Evolutionary conservation across 345 rosid species (phyloP).

Genomic region (Citrus cavaleriei): DNA sequence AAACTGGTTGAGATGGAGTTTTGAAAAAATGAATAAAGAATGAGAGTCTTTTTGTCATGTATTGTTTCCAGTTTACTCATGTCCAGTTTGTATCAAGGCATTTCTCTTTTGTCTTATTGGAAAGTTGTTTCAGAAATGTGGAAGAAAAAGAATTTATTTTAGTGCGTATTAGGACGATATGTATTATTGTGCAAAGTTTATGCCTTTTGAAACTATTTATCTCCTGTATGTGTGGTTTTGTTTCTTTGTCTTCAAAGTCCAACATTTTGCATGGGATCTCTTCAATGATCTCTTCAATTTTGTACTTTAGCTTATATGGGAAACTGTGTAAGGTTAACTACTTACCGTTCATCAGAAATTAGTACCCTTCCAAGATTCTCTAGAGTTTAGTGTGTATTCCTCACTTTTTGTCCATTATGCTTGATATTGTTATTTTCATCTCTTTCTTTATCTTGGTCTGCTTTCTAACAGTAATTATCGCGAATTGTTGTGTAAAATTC

Average conservation of each 20-base stretch:
- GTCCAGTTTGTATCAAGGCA: neutral
- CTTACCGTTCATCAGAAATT: neutral
- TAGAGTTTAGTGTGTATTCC: neutral
- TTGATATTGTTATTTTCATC: neutral
- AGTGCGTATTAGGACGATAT: neutral
- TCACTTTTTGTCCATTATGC: neutral
- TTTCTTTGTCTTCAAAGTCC: neutral
- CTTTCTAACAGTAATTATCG: neutral
- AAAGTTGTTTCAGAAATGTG: neutral
- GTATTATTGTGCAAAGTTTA: neutral
- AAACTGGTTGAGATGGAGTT: neutral
- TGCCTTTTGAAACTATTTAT: neutral
- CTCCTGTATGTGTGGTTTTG: neutral
- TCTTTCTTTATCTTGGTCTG: slow-evolving; percentile 1
- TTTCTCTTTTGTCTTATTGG: neutral
- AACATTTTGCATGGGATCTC: neutral
- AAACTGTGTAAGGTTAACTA: neutral
- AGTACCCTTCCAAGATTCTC: neutral
- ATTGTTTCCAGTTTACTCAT: neutral
- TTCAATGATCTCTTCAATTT: neutral
- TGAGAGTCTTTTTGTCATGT: neutral
- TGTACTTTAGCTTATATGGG: neutral
- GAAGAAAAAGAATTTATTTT: neutral
- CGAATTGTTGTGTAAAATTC: neutral
- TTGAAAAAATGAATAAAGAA: neutral